Percentiles rank a stretch among this genome's conserved stretches.
phyloP scores from a whole-genome alignment of 2,329 filamentous ascomycete genomes.

The Capronia coronata region DNA sequence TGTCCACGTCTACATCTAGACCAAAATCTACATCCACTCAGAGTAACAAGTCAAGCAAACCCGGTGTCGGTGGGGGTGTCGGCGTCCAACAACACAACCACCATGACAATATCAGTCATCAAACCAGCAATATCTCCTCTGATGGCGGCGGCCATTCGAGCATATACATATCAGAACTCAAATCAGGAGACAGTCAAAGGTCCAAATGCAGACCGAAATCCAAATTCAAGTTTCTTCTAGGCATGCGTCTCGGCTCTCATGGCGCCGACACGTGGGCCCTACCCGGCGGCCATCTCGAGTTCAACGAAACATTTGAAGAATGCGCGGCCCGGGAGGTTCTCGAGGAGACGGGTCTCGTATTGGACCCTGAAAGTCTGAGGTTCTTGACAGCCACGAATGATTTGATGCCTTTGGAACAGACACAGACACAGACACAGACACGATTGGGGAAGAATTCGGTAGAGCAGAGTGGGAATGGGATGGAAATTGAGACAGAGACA shows the following conservation, averaged over 20 bases:
- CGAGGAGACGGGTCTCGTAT: slow-evolving; percentile 62
- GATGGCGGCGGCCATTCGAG: too few species aligned
- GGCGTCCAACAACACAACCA: too few species aligned
- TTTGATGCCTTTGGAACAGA: slow-evolving; percentile 45
- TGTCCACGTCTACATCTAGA: neutral
- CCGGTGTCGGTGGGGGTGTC: too few species aligned
- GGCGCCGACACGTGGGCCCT: slow-evolving; percentile 57
- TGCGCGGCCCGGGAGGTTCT: slow-evolving; percentile 62
- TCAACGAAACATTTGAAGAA: slow-evolving; percentile 54
- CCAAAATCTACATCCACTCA: neutral
- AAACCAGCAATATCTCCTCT: too few species aligned
- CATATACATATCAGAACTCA: too few species aligned
- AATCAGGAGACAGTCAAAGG: too few species aligned
- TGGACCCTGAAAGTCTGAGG: slow-evolving; percentile 42
- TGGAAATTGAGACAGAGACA: neutral
- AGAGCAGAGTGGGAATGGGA: neutral
- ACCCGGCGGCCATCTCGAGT: slow-evolving; percentile 70
- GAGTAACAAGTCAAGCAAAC: too few species aligned
- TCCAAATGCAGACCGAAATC: neutral
- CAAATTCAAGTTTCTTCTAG: slow-evolving; percentile 41
- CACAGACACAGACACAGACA: neutral
- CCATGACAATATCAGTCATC: too few species aligned
- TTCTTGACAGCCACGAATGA: slow-evolving; percentile 62
- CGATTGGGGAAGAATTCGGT: neutral
- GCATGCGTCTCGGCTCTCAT: slow-evolving; percentile 43